Evolutionary conservation across 108 stramenopile genomes (phyloP).

Genomic region (Bacterosira constricta): DNA sequence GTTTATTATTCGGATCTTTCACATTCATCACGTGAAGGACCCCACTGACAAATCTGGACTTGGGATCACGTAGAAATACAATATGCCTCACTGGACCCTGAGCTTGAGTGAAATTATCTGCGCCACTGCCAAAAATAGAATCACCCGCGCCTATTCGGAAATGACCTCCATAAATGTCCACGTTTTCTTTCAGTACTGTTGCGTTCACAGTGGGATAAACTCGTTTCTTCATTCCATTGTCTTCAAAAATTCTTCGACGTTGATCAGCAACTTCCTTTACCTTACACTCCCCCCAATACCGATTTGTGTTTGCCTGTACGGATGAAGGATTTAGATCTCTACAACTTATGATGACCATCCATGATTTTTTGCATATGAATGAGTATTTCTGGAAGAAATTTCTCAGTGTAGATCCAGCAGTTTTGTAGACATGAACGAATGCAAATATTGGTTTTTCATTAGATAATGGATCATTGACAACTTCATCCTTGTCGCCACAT

Average conservation of each 20-base stretch:
- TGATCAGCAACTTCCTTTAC: constrained; percentile 19
- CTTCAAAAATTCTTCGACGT: neutral
- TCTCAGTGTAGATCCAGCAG: constrained; percentile 60
- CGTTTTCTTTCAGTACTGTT: constrained; percentile 27
- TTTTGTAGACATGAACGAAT: constrained; percentile 67
- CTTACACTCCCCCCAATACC: constrained; percentile 25
- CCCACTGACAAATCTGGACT: constrained; percentile 52
- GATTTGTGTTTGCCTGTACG: neutral
- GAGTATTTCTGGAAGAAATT: constrained; percentile 50
- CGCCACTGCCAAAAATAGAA: constrained; percentile 2
- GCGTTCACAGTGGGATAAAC: neutral
- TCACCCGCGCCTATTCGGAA: constrained; percentile 41
- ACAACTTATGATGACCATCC: constrained; percentile 26
- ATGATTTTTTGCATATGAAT: constrained; percentile 35
- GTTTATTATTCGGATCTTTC: neutral
- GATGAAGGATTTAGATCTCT: neutral
- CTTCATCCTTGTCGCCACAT: constrained; percentile 20
- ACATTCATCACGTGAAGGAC: constrained; percentile 15
- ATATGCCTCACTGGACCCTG: constrained; percentile 30
- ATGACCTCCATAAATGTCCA: constrained; percentile 60
- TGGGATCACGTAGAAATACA: constrained; percentile 54
- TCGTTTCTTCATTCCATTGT: neutral
- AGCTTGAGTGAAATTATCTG: neutral
- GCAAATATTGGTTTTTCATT: constrained; percentile 41
- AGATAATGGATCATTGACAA: constrained; percentile 15